These are phyloP conservation scores for Asterophora lycoperdoides DNA, from an alignment of 768 basidiomycete genomes.

Conservation along the genomic window DNA sequence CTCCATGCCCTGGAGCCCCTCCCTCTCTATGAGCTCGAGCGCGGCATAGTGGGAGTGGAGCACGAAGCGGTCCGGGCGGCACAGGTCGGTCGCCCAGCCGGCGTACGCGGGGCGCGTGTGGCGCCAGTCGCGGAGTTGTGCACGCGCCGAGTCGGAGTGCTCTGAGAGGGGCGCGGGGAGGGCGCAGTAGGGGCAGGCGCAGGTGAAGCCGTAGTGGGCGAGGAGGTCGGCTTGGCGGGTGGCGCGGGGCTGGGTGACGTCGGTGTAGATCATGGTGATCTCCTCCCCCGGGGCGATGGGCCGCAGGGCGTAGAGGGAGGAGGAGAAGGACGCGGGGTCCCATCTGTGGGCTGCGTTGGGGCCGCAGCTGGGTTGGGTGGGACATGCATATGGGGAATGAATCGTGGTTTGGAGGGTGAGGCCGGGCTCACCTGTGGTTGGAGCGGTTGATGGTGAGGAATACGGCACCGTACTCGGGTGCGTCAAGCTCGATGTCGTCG, in stretches of 20 bases:
- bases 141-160: constrained; percentile 12
- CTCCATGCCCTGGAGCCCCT: constrained; percentile 38
- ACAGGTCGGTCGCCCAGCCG: constrained; percentile 41
- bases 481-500: constrained; percentile 18
- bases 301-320: constrained; percentile 38
- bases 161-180: constrained; percentile 14
- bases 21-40: constrained; percentile 35
- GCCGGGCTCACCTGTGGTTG: constrained; percentile 42
- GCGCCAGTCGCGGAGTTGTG: constrained; percentile 12
- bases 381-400: too few relatives aligned
- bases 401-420: too few relatives aligned
- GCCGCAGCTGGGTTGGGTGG: constrained; percentile 44
- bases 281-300: constrained; percentile 37
- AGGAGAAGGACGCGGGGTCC: constrained; percentile 34
- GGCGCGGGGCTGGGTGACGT: constrained; percentile 33
- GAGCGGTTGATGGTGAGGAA: constrained; percentile 39
- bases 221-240: constrained; percentile 30
- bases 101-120: constrained; percentile 23
- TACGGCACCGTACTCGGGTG: constrained; percentile 36
- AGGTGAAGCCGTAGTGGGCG: constrained; percentile 38
- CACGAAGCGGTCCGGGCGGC: constrained; percentile 36
- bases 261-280: constrained; percentile 42
- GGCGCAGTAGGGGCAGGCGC: constrained; percentile 36
- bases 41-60: constrained; percentile 35
- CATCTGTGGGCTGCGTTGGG: constrained; percentile 42